Evolutionary conservation across 805 yeast genomes (phyloP), one percentile per base, ranked within the genome.

Genomic region (Vanderwaltozyma polyspora): DNA sequence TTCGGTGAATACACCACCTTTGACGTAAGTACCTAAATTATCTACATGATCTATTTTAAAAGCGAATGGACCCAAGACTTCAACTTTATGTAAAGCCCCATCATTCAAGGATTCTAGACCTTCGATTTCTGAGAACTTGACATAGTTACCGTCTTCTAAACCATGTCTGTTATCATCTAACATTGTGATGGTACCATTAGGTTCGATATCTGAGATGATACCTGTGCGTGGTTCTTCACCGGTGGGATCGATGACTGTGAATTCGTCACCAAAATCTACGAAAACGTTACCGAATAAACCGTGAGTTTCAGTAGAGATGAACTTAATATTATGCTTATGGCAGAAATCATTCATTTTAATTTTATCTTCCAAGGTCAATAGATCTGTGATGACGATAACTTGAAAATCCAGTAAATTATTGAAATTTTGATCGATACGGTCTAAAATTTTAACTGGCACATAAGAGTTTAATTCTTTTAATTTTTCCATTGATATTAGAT

Each of bases 171-270:
- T 78, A 43, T 85, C 96, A 54, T 82, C 95, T 48, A 89, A 69
- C 67, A 82, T 84, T 15, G 95, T 80, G n/a, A 91, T 95, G 9
- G 86, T 79, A 38, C 97, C 97, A 53, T 83, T 72, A 9, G 64
- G 56, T 53, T 87, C 95, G 40, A 91, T 80, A 53, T 83, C 94
- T 1, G 95, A 81, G 2, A 91, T 83, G 39, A 84, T 80, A 30
- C 98, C 97, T 4, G 76, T 55, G 32, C 66, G 64, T 13, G 95
- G 94, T 60, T 91, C 97, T 63, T 91, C 97, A 34, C 98, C 99
- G 34, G 81, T 83, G 26, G 76, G 68, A 56, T 91, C 98, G 34
- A 79, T 63, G 15, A 91, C 79, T 3, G 80, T 71, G 60, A 91
- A 91, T 12, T 70, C 64, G 0, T 70, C 70, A 37, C 98, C 98